Base-by-base conservation (phyloP, 1,139 yeast species). In the Pichia sp. region DNA sequence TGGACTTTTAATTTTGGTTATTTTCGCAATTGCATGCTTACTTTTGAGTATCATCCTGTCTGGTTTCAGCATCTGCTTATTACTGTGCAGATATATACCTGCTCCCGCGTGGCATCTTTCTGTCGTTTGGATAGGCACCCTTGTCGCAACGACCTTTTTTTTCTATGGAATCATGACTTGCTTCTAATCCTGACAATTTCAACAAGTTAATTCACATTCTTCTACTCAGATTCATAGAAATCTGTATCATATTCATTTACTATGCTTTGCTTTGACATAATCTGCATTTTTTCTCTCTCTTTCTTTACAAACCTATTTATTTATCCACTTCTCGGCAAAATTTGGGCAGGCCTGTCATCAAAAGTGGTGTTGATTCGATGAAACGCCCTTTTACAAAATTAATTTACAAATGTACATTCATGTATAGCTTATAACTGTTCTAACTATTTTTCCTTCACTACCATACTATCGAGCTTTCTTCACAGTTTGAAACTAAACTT, bases 401-500 rank as follows among this genome's bases (percentile, higher is more conserved):
- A 21, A 34, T 44, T 28, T 19, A 36, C 19, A 39, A 25, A 39
- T 19, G 9, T 28, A 21, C 43, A 21, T 41, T 37, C 26, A 44
- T 21, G 41, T 18, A 21, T 39, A 19, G 26, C 41, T 22, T 39
- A 21, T 25, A 25, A 25, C 28, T 22, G 23, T 39, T 10, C 25
- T 21, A 19, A 26, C 34, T 28, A 16, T 19, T 13, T 12, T 18
- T 9, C 34, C 23, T n/a, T 21, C n/a, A n/a, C n/a, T n/a, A n/a
- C n/a, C n/a, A n/a, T n/a, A n/a, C 36, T 26, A 13, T 42, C 21
- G 26, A 13, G 21, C 16, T 22, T 23, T 9, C 26, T 26, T n/a
- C 19, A 60, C 75, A 80, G 61, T 46, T 58, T 62, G 48, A 79
- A 83, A 1, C 90, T 90, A 71, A 86, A 85, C 63, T 85, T 84